Evolutionary conservation across 352 stramenopile species (phyloP).

Genomic region (Globisporangium iwayamae): DNA sequence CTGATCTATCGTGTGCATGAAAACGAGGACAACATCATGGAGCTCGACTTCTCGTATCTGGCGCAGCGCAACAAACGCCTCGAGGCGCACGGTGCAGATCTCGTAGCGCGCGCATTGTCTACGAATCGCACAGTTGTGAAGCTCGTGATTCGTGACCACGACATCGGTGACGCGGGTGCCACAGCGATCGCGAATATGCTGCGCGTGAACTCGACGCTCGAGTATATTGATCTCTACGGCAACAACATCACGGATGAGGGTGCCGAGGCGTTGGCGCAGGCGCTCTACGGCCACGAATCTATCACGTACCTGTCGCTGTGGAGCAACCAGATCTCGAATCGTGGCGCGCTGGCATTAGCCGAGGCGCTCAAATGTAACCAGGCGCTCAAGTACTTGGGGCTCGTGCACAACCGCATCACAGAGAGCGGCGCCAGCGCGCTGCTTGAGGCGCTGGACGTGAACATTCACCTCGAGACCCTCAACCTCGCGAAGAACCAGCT

Average conservation of each 20-base stretch:
- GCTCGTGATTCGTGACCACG: conserved; percentile 65
- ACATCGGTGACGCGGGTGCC: conserved; percentile 59
- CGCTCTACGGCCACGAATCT: conserved; percentile 70
- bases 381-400: conserved; percentile 51
- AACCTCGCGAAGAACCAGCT: conserved; percentile 59
- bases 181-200: conserved; percentile 68
- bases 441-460: conserved; percentile 61
- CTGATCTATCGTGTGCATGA: conserved; percentile 51
- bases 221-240: conserved; percentile 63
- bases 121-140: conserved; percentile 58
- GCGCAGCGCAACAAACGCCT: conserved; percentile 54
- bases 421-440: conserved; percentile 39
- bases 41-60: conserved; percentile 70
- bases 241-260: conserved; percentile 70
- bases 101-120: conserved; percentile 64
- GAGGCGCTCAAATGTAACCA: conserved; percentile 64
- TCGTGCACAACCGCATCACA: conserved; percentile 61
- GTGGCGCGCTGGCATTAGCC: conserved; percentile 41
- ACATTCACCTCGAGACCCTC: conserved; percentile 57
- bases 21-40: conserved; percentile 60
- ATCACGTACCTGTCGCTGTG: conserved; percentile 50
- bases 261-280: conserved; percentile 52
- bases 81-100: conserved; percentile 41
- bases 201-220: conserved; percentile 59
- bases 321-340: conserved; percentile 63